Evolutionary conservation across 805 yeast genomes (phyloP).

Genomic region (Saccharomyces kudriavzevii): DNA sequence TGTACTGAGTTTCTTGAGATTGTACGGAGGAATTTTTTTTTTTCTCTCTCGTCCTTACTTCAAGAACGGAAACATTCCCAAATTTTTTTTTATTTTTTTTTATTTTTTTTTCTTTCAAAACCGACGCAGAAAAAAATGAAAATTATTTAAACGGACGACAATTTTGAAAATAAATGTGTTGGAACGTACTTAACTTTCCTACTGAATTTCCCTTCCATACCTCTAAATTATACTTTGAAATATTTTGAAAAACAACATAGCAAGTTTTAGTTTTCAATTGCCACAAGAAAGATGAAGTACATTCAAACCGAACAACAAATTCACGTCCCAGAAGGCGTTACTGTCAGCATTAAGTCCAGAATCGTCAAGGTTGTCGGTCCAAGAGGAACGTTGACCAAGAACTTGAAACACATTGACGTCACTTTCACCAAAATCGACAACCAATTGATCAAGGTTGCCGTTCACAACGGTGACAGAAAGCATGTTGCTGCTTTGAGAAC

Average conservation of each 20-base stretch:
- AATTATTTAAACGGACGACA: not conserved
- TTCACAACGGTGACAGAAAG: constrained; percentile 99
- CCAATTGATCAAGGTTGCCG: constrained; percentile 71
- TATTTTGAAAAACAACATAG: not conserved
- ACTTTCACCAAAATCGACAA: constrained; percentile 74
- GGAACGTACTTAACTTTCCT: too few relatives aligned
- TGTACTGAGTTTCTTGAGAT: not conserved
- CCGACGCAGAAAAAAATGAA: not conserved
- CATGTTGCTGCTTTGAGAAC: constrained; percentile 99
- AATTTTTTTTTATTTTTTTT: not conserved
- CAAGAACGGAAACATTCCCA: not conserved
- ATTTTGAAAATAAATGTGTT: not conserved
- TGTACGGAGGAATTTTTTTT: too few relatives aligned
- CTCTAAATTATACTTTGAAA: not conserved
- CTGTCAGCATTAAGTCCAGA: constrained; percentile 88
- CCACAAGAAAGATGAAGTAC: constrained; percentile 59
- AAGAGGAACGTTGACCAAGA: constrained; percentile 88
- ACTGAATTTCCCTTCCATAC: not conserved
- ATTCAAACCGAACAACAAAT: constrained; percentile 79
- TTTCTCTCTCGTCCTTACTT: too few relatives aligned
- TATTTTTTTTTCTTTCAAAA: not conserved
- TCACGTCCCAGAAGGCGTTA: constrained; percentile 87
- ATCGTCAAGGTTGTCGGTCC: constrained; percentile 87
- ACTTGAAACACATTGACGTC: constrained; percentile 90
- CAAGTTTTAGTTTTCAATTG: not conserved